Percentiles rank a stretch among this genome's conserved stretches.
These are phyloP conservation scores for Pouteria campechiana DNA, from an alignment of 179 eudicot species.

Conservation along the genomic window DNA sequence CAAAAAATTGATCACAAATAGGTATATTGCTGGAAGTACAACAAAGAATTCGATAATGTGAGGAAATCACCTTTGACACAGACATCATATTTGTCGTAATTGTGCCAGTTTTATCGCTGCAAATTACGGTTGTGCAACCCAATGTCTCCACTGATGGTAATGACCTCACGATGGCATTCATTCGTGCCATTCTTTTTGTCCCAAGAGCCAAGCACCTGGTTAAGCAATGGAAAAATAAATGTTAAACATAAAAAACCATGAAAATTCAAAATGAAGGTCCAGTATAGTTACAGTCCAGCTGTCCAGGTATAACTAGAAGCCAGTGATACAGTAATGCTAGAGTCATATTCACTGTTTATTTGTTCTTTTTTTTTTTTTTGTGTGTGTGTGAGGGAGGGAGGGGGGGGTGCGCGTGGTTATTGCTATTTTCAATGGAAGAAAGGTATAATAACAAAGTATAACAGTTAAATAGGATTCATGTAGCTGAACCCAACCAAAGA, in stretches of 20 bases:
- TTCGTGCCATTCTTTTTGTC: constrained; percentile 95
- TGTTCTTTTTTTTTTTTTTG: too few relatives aligned
- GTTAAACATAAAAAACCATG: not conserved
- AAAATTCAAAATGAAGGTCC: not conserved
- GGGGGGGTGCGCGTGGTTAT: too few relatives aligned
- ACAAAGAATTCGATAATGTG: not conserved
- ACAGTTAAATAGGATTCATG: too few relatives aligned
- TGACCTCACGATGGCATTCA: constrained; percentile 97
- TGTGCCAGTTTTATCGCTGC: constrained; percentile 99
- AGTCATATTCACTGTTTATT: too few relatives aligned
- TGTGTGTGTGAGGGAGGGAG: too few relatives aligned
- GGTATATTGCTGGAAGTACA: too few relatives aligned
- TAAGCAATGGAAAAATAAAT: constrained; percentile 3
- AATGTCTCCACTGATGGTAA: constrained; percentile 97
- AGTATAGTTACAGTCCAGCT: not conserved
- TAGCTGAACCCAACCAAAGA: too few relatives aligned
- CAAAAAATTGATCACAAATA: too few relatives aligned
- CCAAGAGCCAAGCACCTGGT: constrained; percentile 97
- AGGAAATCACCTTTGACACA: constrained; percentile 67
- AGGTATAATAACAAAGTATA: too few relatives aligned
- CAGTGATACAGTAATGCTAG: too few relatives aligned
- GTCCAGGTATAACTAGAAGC: too few relatives aligned
- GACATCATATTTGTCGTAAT: constrained; percentile 99
- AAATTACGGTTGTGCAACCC: constrained; percentile 98
- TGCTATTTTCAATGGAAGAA: too few relatives aligned